A percentile compares a stretch with the other conserved stretches of the same genome.
These are phyloP conservation scores for Globisporangium nagaii DNA, from an alignment of 352 stramenopile species.

Conservation along the genomic window DNA sequence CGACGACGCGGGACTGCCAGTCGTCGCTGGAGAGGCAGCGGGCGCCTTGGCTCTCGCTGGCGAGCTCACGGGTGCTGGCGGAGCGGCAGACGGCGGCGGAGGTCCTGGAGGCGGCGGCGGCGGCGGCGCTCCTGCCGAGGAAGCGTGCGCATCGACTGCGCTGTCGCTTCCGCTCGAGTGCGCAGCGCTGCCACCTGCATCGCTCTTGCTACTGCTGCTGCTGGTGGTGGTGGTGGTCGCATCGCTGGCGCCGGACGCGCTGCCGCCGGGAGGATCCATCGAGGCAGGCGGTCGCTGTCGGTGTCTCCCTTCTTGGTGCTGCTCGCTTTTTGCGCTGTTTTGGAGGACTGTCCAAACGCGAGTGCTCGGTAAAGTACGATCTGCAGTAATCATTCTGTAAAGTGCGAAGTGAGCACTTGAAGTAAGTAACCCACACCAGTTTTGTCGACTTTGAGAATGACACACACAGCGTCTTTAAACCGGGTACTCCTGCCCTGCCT, in stretches of 20 bases:
- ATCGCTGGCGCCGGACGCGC: neutral
- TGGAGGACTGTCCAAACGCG: neutral
- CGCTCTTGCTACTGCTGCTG: too few species aligned
- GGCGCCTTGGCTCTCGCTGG: conserved; percentile 12
- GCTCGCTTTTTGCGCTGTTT: neutral
- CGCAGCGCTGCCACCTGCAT: neutral
- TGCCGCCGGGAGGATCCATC: conserved; percentile 4
- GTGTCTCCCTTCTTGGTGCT: neutral
- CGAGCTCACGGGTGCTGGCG: conserved; percentile 8
- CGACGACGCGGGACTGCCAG: conserved; percentile 6
- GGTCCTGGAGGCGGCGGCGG: conserved; percentile 34
- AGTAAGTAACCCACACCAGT: conserved; percentile 6
- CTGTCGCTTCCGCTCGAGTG: neutral
- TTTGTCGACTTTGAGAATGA: too few species aligned
- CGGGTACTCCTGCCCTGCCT: neutral
- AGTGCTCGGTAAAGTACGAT: conserved; percentile 8
- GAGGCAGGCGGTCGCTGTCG: neutral
- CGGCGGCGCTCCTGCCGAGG: conserved; percentile 13
- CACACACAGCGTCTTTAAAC: neutral
- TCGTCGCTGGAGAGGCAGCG: neutral
- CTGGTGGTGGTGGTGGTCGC: too few species aligned
- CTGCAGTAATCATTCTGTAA: neutral
- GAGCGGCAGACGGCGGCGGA: conserved; percentile 19
- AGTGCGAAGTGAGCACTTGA: neutral
- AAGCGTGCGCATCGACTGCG: neutral